Conservation (phyloP, 2,329 filamentous ascomycete genomes). For the Diaporthe batatas region DNA sequence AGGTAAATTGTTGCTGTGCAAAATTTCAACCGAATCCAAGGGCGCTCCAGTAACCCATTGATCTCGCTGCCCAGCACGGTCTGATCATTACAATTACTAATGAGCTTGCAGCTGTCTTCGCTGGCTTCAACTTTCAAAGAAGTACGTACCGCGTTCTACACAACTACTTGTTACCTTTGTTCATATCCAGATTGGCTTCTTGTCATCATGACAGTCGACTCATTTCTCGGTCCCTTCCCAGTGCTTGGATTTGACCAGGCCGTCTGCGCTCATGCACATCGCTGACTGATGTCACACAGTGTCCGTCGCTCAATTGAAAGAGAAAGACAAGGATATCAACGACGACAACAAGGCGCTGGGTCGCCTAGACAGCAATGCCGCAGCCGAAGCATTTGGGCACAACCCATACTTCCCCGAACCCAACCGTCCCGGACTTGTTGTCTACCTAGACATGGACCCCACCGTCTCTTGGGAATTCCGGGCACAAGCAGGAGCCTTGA, state of each 20-base stretch:
- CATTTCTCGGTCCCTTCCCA: too few species aligned
- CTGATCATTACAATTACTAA: background rate
- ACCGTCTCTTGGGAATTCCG: constrained; percentile 62
- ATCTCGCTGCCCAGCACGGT: background rate
- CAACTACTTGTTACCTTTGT: too few species aligned
- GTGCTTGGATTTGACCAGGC: background rate
- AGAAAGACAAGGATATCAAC: background rate
- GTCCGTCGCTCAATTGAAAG: constrained; percentile 32
- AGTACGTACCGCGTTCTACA: background rate
- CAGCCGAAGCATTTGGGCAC: constrained; percentile 27
- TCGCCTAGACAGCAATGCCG: constrained; percentile 12
- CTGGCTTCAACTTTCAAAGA: constrained; percentile 50
- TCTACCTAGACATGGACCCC: constrained; percentile 61
- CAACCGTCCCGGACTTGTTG: constrained; percentile 40
- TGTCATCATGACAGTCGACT: background rate
- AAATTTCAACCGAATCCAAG: background rate
- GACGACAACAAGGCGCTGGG: constrained; percentile 14
- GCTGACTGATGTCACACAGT: background rate
- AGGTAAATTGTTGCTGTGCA: constrained; percentile 33
- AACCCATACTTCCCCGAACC: background rate
- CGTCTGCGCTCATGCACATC: background rate
- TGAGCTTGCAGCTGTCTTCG: constrained; percentile 45
- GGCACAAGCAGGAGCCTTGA: constrained; percentile 63
- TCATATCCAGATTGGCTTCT: background rate
- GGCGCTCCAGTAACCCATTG: background rate